phyloP scores from a whole-genome alignment of 129 eudicot species.

The Ambrosia trifida region DNA sequence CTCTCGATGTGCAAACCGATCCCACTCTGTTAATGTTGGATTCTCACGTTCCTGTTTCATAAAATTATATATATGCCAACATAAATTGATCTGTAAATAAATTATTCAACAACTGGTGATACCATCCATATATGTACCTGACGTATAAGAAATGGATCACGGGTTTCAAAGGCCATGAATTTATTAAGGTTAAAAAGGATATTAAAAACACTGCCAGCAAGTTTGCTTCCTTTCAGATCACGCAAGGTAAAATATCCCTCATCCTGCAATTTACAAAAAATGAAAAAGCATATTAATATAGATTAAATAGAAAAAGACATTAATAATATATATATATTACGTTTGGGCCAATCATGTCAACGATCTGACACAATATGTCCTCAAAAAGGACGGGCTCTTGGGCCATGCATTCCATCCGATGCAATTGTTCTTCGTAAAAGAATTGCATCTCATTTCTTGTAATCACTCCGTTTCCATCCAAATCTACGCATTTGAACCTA shows the following conservation, averaged over 20 bases:
- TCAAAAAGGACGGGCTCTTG: slow-evolving; percentile 98
- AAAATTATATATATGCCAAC: slow-evolving; percentile 3
- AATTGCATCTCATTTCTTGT: slow-evolving; percentile 95
- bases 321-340: slow-evolving; percentile 13
- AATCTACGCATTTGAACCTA: slow-evolving; percentile 98
- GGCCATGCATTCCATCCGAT: slow-evolving; percentile 99
- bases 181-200: slow-evolving; percentile 93
- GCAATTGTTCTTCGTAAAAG: slow-evolving; percentile 96
- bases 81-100: background rate
- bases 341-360: slow-evolving; percentile 97
- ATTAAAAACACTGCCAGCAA: slow-evolving; percentile 86
- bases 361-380: slow-evolving; percentile 94
- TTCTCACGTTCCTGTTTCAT: slow-evolving; percentile 87
- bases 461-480: slow-evolving; percentile 86
- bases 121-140: slow-evolving; percentile 50
- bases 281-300: slow-evolving; percentile 5
- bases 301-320: background rate
- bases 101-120: background rate
- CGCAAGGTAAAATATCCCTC: slow-evolving; percentile 71
- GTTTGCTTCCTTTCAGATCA: slow-evolving; percentile 79
- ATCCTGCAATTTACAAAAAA: slow-evolving; percentile 41
- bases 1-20: slow-evolving; percentile 95
- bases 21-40: slow-evolving; percentile 96
- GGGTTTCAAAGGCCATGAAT: slow-evolving; percentile 96
- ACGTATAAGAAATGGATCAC: slow-evolving; percentile 95